Percentiles rank a stretch among this genome's conserved stretches.
phyloP scores from a whole-genome alignment of 129 eudicot genomes.

The Scalesia atractyloides region DNA sequence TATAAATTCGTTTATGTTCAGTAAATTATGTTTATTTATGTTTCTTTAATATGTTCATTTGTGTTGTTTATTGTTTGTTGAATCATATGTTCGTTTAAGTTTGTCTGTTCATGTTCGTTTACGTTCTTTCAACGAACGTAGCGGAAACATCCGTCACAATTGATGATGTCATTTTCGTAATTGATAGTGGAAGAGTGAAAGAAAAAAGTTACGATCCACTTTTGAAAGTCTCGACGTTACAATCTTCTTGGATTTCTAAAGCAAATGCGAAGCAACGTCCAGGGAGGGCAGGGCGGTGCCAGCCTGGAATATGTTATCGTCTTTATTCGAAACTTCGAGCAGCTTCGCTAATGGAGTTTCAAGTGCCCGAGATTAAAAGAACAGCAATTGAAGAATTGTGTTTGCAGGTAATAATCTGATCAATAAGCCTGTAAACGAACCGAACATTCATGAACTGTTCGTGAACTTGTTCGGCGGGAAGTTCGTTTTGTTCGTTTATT shows the following conservation, averaged over 20 bases:
- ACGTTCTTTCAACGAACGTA: conserved; percentile 73
- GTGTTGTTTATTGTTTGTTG: no score
- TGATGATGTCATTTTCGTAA: conserved; percentile 92
- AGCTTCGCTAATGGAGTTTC: conserved; percentile 76
- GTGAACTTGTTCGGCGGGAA: no score
- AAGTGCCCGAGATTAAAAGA: conserved; percentile 90
- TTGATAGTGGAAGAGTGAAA: conserved; percentile 93
- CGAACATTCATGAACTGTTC: no score
- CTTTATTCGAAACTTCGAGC: conserved; percentile 85
- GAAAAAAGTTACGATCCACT: conserved; percentile 93
- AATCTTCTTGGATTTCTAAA: conserved; percentile 87
- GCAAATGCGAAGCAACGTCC: conserved; percentile 96
- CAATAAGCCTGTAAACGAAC: no score
- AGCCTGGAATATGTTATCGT: conserved; percentile 90
- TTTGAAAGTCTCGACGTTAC: conserved; percentile 87
- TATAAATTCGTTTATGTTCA: no score
- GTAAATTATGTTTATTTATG: no score
- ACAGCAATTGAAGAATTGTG: conserved; percentile 95
- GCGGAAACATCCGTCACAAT: conserved; percentile 96
- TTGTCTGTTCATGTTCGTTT: no score
- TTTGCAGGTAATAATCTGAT: conserved; percentile 85
- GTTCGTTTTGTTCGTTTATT: no score
- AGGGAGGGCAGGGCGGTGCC: conserved; percentile 98
- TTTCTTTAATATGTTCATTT: no score
- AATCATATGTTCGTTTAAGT: no score